Percentiles rank a stretch among this genome's conserved stretches.
These are phyloP conservation scores for Nicotiana rustica DNA, from an alignment of 305 asterid genomes.

Conservation along the genomic window DNA sequence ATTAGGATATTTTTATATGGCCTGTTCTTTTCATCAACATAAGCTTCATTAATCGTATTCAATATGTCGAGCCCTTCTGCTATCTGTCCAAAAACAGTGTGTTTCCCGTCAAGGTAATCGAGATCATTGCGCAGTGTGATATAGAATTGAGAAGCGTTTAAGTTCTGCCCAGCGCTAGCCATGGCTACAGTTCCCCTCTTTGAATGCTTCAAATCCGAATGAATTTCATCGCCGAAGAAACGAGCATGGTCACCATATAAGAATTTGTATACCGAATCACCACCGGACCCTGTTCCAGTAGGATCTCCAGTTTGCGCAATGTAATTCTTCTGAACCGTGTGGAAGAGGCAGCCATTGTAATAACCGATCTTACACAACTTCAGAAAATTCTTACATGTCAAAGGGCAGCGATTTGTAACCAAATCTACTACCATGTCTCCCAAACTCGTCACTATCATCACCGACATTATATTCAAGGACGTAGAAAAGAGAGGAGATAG, in stretches of 20 bases:
- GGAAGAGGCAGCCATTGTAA: constrained; percentile 91
- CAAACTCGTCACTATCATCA: constrained; percentile 88
- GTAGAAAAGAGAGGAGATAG: not conserved
- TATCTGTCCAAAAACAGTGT: not conserved
- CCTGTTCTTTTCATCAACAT: constrained; percentile 75
- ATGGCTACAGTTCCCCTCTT: constrained; percentile 82
- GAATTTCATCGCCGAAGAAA: constrained; percentile 85
- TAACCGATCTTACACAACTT: constrained; percentile 88
- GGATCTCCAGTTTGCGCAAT: constrained; percentile 98
- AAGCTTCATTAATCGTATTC: constrained; percentile 86
- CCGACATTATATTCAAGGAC: constrained; percentile 60
- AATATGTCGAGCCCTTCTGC: constrained; percentile 37
- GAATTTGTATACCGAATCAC: constrained; percentile 90
- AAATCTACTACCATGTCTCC: constrained; percentile 83
- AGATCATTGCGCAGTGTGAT: constrained; percentile 83
- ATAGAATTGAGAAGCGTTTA: constrained; percentile 96
- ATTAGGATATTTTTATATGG: constrained; percentile 85
- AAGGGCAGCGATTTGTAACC: constrained; percentile 80
- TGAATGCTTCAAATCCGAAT: constrained; percentile 79
- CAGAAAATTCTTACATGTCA: constrained; percentile 90
- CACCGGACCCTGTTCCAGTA: constrained; percentile 92
- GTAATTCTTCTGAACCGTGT: constrained; percentile 84
- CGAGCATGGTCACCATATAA: constrained; percentile 92
- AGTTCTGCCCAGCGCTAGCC: constrained; percentile 90
- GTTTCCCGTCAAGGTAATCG: constrained; percentile 49